These are phyloP conservation scores for Alopecurus myosuroides DNA, from an alignment of 176 grass and related monocot species.

Conservation along the genomic window DNA sequence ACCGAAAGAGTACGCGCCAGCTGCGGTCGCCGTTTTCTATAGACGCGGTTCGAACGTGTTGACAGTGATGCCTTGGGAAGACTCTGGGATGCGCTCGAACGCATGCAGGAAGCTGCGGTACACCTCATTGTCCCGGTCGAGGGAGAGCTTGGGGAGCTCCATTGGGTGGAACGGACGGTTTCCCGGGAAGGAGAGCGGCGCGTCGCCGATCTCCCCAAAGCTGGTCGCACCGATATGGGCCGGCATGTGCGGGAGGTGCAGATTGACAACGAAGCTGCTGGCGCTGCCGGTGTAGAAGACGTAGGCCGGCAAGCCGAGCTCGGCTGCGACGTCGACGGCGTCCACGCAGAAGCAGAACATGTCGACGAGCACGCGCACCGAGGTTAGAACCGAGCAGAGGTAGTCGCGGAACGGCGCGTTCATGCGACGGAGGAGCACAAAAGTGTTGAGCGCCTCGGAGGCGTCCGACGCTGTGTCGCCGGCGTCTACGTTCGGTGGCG, in stretches of 20 bases:
- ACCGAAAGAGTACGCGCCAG: too few relatives aligned
- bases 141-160: background rate
- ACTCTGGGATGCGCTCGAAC: background rate
- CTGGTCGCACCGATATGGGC: background rate
- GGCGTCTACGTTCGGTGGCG: background rate
- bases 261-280: background rate
- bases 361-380: background rate
- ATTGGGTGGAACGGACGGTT: background rate
- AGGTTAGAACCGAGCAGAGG: background rate
- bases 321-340: too few relatives aligned
- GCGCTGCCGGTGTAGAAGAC: background rate
- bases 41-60: conserved; percentile 11
- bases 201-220: too few relatives aligned
- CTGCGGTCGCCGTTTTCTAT: too few relatives aligned
- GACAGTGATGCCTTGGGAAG: too few relatives aligned
- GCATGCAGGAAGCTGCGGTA: background rate
- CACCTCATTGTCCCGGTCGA: background rate
- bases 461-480: background rate
- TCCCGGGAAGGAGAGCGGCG: background rate
- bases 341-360: too few relatives aligned
- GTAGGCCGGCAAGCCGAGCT: background rate
- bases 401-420: background rate
- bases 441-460: background rate
- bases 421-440: background rate
- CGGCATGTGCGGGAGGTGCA: conserved; percentile 4